A percentile compares a stretch with the other conserved stretches of the same genome.
Evolutionary conservation across 1,284 basidiomycete species (phyloP).

Genomic region (Cutaneotrichosporon cavernicola): DNA sequence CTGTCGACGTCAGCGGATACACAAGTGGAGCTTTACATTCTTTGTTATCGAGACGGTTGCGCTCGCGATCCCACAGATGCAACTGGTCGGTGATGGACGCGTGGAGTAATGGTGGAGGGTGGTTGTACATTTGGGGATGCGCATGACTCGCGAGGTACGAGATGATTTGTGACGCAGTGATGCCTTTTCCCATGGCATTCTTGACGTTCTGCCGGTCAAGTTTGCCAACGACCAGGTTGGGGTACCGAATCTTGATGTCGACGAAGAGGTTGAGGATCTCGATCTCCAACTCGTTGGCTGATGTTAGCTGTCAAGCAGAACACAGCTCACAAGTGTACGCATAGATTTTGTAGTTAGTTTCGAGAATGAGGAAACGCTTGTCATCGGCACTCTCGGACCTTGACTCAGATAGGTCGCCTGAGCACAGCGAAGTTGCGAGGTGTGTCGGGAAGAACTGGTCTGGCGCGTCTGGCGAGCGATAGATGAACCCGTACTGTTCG

Average conservation of each 20-base stretch:
- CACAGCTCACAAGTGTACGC: slow-evolving; percentile 71
- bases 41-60: slow-evolving; percentile 81
- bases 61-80: slow-evolving; percentile 94
- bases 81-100: slow-evolving; percentile 92
- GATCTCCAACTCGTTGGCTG: slow-evolving; percentile 92
- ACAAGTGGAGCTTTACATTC: slow-evolving; percentile 62
- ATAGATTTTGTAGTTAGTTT: slow-evolving; percentile 98
- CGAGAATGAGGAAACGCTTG: slow-evolving; percentile 91
- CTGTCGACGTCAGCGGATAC: slow-evolving; percentile 21
- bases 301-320: neutral
- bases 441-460: slow-evolving; percentile 93
- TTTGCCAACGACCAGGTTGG: slow-evolving; percentile 91
- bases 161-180: slow-evolving; percentile 96
- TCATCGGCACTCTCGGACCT: slow-evolving; percentile 51
- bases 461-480: slow-evolving; percentile 58
- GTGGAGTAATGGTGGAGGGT: slow-evolving; percentile 55
- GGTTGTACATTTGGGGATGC: slow-evolving; percentile 96
- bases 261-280: slow-evolving; percentile 95
- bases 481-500: slow-evolving; percentile 90
- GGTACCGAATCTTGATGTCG: slow-evolving; percentile 86
- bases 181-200: slow-evolving; percentile 88
- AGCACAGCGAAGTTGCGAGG: slow-evolving; percentile 84
- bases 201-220: slow-evolving; percentile 95
- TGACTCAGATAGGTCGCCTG: slow-evolving; percentile 61
- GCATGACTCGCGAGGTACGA: slow-evolving; percentile 91